A percentile compares a stretch with the other conserved stretches of the same genome.
These are phyloP conservation scores for Chlorella sp. DNA, from an alignment of 139 green algal species.

Conservation along the genomic window DNA sequence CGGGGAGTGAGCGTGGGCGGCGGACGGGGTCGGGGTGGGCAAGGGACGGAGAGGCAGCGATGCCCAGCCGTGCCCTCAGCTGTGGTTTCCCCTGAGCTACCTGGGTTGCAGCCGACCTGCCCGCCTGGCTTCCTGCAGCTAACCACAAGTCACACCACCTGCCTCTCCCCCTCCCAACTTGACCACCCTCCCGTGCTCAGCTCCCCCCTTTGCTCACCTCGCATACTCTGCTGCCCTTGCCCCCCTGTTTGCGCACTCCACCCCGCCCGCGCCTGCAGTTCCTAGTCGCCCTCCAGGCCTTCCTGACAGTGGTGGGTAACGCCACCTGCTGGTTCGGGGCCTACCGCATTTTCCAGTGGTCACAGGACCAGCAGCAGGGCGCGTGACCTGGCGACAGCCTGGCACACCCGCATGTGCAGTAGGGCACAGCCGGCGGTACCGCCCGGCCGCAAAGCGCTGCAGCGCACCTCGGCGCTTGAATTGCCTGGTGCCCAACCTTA, in stretches of 20 bases:
- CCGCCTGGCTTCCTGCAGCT: not conserved
- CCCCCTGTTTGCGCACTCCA: not conserved
- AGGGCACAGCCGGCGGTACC: too few relatives aligned
- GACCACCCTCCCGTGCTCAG: not conserved
- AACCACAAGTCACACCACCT: not conserved
- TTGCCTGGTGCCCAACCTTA: too few relatives aligned
- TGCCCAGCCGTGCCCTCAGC: too few relatives aligned
- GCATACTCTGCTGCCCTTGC: conserved; percentile 1
- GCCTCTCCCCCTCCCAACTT: not conserved
- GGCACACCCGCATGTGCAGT: too few relatives aligned
- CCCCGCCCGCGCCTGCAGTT: conserved; percentile 58
- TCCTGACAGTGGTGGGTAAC: conserved; percentile 84
- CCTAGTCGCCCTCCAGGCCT: conserved; percentile 82
- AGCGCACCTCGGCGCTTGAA: too few relatives aligned
- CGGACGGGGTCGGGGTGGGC: too few relatives aligned
- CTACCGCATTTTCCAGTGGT: conserved; percentile 73
- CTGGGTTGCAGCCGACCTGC: too few relatives aligned
- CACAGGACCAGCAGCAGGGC: conserved; percentile 4
- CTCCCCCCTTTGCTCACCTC: conserved; percentile 7
- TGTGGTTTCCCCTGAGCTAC: too few relatives aligned
- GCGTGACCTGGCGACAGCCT: not conserved
- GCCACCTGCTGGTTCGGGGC: conserved; percentile 79
- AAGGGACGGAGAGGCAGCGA: too few relatives aligned
- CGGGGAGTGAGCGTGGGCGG: too few relatives aligned
- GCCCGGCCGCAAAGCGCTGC: too few relatives aligned